Evolutionary conservation across 2,329 filamentous ascomycete species (phyloP).

Genomic region (Botrytis hyacinthi): DNA sequence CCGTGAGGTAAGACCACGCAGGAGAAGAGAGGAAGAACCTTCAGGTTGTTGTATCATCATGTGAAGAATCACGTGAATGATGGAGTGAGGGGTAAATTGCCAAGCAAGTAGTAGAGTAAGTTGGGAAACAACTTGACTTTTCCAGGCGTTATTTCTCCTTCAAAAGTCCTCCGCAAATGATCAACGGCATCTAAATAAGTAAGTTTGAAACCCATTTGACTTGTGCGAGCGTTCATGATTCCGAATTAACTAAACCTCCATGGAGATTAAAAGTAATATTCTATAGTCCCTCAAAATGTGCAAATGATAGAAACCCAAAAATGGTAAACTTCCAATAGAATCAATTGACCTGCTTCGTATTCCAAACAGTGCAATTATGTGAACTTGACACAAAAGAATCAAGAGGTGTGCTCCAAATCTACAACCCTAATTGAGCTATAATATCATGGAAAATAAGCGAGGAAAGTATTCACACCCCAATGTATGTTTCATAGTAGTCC

Average conservation of each 20-base stretch:
- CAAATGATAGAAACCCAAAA: background rate
- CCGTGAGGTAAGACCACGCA: background rate
- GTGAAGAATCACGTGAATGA: background rate
- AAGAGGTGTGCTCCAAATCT: background rate
- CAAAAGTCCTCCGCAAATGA: background rate
- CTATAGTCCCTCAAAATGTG: background rate
- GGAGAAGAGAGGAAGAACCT: background rate
- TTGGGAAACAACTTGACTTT: background rate
- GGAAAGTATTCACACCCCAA: background rate
- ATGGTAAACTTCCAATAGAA: background rate
- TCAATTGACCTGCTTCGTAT: background rate
- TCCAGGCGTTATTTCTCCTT: background rate
- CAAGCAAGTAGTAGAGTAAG: background rate
- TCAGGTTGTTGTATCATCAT: background rate
- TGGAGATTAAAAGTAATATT: background rate
- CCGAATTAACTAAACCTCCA: background rate
- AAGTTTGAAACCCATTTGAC: background rate
- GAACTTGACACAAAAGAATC: background rate
- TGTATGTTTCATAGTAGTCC: background rate
- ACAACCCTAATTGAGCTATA: background rate
- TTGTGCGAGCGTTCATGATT: background rate
- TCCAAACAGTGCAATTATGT: background rate
- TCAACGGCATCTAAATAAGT: background rate
- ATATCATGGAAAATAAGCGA: background rate
- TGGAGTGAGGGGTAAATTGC: background rate